A percentile compares a stretch with the other conserved stretches of the same genome.
These are phyloP conservation scores for Chalaropsis thielavioides DNA, from an alignment of 2,329 filamentous ascomycete genomes.

Conservation along the genomic window DNA sequence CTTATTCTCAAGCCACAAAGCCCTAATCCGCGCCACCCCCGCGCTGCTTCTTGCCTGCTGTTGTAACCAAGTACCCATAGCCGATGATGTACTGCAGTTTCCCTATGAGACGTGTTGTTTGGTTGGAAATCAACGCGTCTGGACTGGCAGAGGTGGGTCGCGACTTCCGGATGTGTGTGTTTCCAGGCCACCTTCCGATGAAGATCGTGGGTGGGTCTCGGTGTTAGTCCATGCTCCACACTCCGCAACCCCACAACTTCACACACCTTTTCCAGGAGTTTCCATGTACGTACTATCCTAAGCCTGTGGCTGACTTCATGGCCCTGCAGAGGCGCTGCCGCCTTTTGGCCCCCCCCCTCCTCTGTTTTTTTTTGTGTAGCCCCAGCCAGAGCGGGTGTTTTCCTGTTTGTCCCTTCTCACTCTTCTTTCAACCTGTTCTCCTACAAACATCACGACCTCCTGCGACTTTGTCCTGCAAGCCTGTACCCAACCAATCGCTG, in stretches of 20 bases:
- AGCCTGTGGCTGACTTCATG: neutral
- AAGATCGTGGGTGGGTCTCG: neutral
- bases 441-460: neutral
- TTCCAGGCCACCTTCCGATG: neutral
- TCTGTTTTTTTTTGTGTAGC: neutral
- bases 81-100: neutral
- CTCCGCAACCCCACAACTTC: neutral
- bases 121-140: neutral
- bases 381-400: neutral
- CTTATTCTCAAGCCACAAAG: neutral
- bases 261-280: neutral
- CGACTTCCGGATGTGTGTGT: neutral
- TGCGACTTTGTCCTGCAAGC: neutral
- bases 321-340: neutral
- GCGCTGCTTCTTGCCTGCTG: neutral
- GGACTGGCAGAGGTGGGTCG: neutral
- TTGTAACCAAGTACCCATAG: neutral
- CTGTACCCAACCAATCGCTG: neutral
- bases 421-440: neutral
- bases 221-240: neutral
- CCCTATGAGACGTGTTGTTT: neutral
- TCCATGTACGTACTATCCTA: neutral
- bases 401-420: neutral
- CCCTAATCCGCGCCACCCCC: neutral
- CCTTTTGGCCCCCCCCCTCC: neutral